These are phyloP conservation scores for Monosiga brevicollis DNA, from an alignment of 78 protist genomes.

Conservation along the genomic window DNA sequence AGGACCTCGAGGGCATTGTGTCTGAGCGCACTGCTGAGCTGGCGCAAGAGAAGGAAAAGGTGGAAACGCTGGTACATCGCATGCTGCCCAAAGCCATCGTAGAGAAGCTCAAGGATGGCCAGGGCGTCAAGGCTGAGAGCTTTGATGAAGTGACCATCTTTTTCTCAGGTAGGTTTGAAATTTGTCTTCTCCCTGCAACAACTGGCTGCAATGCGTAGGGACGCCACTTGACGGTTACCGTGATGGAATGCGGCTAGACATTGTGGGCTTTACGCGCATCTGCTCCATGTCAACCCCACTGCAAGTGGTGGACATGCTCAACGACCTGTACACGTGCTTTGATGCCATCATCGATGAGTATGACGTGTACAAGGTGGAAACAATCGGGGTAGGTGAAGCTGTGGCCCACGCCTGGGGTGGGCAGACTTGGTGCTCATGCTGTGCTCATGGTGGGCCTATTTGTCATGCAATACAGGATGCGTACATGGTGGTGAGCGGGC, in stretches of 20 bases:
- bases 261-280: neutral
- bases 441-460: too few species aligned
- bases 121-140: neutral
- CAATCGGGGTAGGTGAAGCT: neutral
- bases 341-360: neutral
- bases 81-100: neutral
- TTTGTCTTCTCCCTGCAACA: neutral
- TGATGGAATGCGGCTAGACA: constrained; percentile 7
- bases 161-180: neutral
- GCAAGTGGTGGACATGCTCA: neutral
- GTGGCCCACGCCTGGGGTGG: too few species aligned
- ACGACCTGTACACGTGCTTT: neutral
- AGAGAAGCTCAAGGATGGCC: neutral
- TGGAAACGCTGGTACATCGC: neutral
- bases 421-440: too few species aligned
- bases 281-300: neutral
- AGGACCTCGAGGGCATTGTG: neutral
- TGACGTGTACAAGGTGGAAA: constrained; percentile 2
- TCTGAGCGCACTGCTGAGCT: neutral
- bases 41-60: neutral
- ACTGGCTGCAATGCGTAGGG: too few species aligned
- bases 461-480: too few species aligned
- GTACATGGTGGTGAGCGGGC: constrained; percentile 2
- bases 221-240: neutral
- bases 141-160: neutral